phyloP scores from a whole-genome alignment of 306 rosid species.

The Myrica gale region DNA sequence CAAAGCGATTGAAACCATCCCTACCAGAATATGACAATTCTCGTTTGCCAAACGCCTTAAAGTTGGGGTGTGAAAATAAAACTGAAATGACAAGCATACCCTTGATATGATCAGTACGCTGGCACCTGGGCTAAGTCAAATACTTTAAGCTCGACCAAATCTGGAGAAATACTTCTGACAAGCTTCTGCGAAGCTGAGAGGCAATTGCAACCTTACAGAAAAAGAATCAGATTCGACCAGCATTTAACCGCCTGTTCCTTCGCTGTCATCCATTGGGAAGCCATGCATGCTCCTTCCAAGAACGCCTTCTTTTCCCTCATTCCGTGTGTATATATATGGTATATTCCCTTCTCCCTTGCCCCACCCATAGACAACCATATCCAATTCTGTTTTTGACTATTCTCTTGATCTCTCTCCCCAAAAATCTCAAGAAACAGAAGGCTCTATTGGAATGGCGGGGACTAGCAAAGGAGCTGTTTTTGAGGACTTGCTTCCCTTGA shows the following conservation, averaged over 20 bases:
- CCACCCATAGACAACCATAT: not conserved
- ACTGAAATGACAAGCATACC: not conserved
- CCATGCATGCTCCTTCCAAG: conserved; percentile 40
- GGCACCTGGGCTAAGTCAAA: not conserved
- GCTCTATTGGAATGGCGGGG: conserved; percentile 37
- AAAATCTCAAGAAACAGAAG: not conserved
- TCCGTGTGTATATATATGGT: not conserved
- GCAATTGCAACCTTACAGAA: conserved; percentile 48
- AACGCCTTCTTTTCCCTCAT: conserved; percentile 8
- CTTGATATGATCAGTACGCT: not conserved
- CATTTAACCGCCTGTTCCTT: conserved; percentile 41
- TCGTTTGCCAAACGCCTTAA: too few relatives aligned
- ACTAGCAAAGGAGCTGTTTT: conserved; percentile 38
- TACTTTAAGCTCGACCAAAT: not conserved
- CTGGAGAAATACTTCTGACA: conserved; percentile 21
- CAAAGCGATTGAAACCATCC: not conserved
- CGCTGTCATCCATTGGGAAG: conserved; percentile 49
- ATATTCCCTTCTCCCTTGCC: not conserved
- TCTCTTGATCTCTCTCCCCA: not conserved
- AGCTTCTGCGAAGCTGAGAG: conserved; percentile 54
- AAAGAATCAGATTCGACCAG: conserved; percentile 53
- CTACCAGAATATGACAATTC: conserved; percentile 6
- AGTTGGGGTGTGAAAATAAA: not conserved
- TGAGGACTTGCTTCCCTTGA: conserved; percentile 71
- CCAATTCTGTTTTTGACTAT: not conserved